Evolutionary conservation across 2,329 filamentous ascomycete species (phyloP), one percentile per base, ranked within the genome.

Genomic region (Akanthomyces muscarius): DNA sequence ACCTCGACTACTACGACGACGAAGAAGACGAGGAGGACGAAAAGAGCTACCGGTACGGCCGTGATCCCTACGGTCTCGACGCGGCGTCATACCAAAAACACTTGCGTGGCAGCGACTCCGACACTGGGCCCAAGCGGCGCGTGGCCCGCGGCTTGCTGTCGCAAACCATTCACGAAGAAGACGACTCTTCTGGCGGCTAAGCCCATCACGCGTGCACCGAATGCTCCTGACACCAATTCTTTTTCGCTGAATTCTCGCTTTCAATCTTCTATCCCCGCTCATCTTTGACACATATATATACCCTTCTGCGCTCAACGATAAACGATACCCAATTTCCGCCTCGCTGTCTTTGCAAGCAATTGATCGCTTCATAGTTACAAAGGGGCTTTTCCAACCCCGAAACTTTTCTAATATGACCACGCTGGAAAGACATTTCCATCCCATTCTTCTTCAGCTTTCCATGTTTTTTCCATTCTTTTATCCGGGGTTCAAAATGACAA

Each of bases 91-190:
- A 62, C 44, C 60, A 55, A 33, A 62, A 55, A 42, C 52, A 61
- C 23, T 42, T 48, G 41, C 59, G 59, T 11, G 18, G 36, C 33
- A 73, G 72, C 23, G 76, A 78, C 23, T 64, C 73, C 1, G 76
- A 78, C 16, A 60, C 75, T 71, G 72, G 13, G 21, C 71, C 73
- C 30, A 72, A 77, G 11, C 74, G 78, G 61, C 75, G 77, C 58
- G 74, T 77, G 54, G 75, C 76, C 5, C 75, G 78, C 57, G 82
- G 83, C 1, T 71, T 91, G 21, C 74, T 89, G 50, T 81, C 83
- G 33, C 86, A 89, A 71, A 89, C 86, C 0, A 91, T 92, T 65
- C 81, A 89, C 63, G 89, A 90, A 73, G 89, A 91, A 71, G 87
- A 89, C 58, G 88, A 89, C 71, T 80, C 80, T 68, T 85, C 81